Percentiles rank a stretch among this genome's conserved stretches.
Evolutionary conservation across 345 rosid genomes (phyloP).

Genomic region (Luvunga scandens): DNA sequence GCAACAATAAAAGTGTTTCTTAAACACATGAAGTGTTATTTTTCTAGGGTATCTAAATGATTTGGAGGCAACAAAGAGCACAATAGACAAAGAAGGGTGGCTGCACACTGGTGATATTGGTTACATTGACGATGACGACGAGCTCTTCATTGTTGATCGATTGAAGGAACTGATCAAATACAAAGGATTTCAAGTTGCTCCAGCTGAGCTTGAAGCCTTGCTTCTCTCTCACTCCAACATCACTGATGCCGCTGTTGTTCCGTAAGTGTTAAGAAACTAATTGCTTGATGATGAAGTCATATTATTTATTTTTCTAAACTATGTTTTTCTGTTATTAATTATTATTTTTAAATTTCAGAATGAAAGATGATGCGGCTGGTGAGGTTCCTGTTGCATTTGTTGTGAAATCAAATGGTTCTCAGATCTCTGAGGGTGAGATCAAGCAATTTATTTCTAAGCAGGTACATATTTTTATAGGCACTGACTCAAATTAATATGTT

Average conservation of each 20-base stretch:
- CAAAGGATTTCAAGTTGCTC: conserved; percentile 79
- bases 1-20: not conserved
- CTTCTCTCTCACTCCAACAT: conserved; percentile 49
- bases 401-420: conserved; percentile 45
- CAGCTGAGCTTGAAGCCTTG: conserved; percentile 75
- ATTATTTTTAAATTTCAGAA: conserved; percentile 26
- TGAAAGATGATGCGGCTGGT: conserved; percentile 72
- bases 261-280: conserved; percentile 36
- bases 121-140: conserved; percentile 59
- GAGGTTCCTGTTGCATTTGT: conserved; percentile 77
- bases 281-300: not conserved
- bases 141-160: conserved; percentile 66
- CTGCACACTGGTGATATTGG: conserved; percentile 71
- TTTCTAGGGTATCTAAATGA: conserved; percentile 47
- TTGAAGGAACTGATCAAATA: conserved; percentile 69
- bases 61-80: conserved; percentile 38
- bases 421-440: conserved; percentile 58
- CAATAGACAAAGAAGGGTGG: conserved; percentile 64
- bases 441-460: conserved; percentile 62
- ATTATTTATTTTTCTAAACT: not conserved
- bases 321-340: not conserved
- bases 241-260: conserved; percentile 59
- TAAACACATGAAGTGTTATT: not conserved
- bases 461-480: conserved; percentile 24
- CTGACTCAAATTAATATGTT: not conserved